Base-by-base conservation (phyloP, 1,139 yeast genomes). In the Sugiyamaella xylanicola region DNA sequence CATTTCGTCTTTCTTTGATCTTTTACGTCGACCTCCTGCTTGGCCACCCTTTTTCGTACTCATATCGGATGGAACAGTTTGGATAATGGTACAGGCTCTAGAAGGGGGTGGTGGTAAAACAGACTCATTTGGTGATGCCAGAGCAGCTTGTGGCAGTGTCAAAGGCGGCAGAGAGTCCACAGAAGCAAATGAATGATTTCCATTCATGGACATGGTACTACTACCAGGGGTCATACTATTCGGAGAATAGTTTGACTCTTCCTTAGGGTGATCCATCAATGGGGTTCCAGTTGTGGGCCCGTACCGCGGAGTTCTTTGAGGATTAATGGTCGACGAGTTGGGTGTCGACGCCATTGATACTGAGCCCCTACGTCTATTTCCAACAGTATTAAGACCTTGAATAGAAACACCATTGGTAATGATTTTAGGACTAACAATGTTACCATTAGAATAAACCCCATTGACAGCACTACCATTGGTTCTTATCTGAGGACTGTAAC, bases 51-150 rank as follows among this genome's bases (percentile, higher is more conserved):
- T 32, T 35, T 50, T 50, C 8, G 50, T 27, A 15, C 56, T 45
- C 51, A 49, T 32, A 16, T 49, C 56, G 2, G 53, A 46, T 13
- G 53, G 58, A 16, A 45, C 45, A n/a, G 60, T 48, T 39, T 61
- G 62, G 17, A 60, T 59, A 16, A 61, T 60, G 22, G 59, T 61
- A 35, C 63, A 58, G 2, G 54, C 53, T 16, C 64, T 51, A 1
- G 61, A 54, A 0, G 64, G 64, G n/a, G 63, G 61, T 32, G 63
- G 61, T 1, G 62, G 64, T 25, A 60, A 51, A 20, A 48, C 48
- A 3, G 55, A 43, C 4, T 39, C 45, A 20, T 46, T 44, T 4
- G 48, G 25, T 13, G 47, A 20, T 11, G 51, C 19, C 19, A 54
- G 35, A 16, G 57, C 57, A 15, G 57, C 46, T 3, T 42, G 52